Conservation (phyloP, 805 yeast genomes). For the Cyberlindnera xishuangbannaensis region DNA sequence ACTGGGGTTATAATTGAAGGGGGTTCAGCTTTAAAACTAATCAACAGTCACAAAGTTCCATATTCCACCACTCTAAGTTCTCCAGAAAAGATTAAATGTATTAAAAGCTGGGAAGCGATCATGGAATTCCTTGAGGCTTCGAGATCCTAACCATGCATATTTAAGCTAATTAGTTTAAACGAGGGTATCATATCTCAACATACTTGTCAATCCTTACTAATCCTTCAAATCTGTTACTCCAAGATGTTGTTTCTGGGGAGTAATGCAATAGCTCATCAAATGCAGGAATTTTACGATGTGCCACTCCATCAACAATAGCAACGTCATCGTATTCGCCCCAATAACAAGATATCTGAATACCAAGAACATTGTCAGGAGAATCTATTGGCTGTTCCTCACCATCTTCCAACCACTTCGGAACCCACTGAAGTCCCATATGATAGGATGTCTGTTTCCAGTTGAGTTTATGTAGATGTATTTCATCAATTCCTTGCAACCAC, state of each 20-base stretch:
- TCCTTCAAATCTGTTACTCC: conserved; percentile 64
- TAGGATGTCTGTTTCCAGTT: conserved; percentile 48
- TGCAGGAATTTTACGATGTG: conserved; percentile 54
- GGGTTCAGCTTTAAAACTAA: conserved; percentile 28
- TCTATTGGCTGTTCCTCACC: conserved; percentile 28
- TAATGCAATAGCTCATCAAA: conserved; percentile 63
- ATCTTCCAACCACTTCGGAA: conserved; percentile 49
- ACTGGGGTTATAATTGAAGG: conserved; percentile 41
- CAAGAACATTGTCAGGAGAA: conserved; percentile 34
- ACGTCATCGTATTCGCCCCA: conserved; percentile 70
- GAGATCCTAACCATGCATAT: too few species aligned
- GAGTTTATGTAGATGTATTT: conserved; percentile 57
- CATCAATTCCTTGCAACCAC: conserved; percentile 56
- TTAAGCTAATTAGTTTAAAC: not conserved
- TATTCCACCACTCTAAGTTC: conserved; percentile 16
- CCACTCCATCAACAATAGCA: conserved; percentile 32
- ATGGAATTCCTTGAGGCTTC: too few species aligned
- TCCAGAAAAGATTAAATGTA: conserved; percentile 13
- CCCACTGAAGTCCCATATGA: conserved; percentile 70
- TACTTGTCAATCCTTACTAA: conserved; percentile 53
- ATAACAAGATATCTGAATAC: conserved; percentile 57
- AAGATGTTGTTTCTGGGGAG: conserved; percentile 58
- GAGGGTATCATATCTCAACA: conserved; percentile 33
- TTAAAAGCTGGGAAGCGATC: conserved; percentile 20
- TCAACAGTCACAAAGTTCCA: conserved; percentile 22